Evolutionary conservation across 306 rosid species (phyloP), one percentile per base, ranked within the genome.

Genomic region (Dalbergia cochinchinensis): DNA sequence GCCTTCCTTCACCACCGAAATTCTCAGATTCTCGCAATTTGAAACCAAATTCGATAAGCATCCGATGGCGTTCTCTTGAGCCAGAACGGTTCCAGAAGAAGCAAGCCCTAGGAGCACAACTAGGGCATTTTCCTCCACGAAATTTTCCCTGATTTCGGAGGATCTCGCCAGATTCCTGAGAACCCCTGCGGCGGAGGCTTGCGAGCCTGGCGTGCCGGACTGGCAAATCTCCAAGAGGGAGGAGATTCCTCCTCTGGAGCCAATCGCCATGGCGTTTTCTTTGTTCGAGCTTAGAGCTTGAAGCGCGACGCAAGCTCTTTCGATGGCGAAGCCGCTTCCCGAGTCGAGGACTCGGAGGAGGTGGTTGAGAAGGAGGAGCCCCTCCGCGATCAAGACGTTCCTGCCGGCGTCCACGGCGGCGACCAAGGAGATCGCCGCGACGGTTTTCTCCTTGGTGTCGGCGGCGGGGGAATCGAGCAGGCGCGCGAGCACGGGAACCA

Each of bases 131-230:
- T 94, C 97, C 84, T 91, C 97, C 0, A 81, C 51, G 57, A 94
- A 89, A 76, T 89, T 94, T 54, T 89, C 95, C 39, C 83, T 88
- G 8, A 78, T 92, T 77, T 94, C 95, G 4, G 80, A 6, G 35
- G 90, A 92, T 14, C 66, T 85, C 0, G 94, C 89, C 9, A 94
- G 83, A 80, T 94, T 92, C 68, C 95, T 83, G 78, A 94, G 57
- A 62, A 94, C 95, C 11, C 87, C 91, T 1, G 97, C 97, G 0
- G 99, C 97, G 1, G 87, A 87, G 2, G 94, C 97, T 44, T 91
- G 99, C 2, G 99, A 89, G 39, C 92, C 94, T 5, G 97, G 97
- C 4, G 99, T 91, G 4, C 99, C 99, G 7, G 82, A 89, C 80
- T 87, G 88, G 71, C 97, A 94, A 80, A 94, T 94, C 83, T 93